Evolutionary conservation across 345 rosid species (phyloP), one percentile per base, ranked within the genome.

Genomic region (Crucihimalaya himalaica): DNA sequence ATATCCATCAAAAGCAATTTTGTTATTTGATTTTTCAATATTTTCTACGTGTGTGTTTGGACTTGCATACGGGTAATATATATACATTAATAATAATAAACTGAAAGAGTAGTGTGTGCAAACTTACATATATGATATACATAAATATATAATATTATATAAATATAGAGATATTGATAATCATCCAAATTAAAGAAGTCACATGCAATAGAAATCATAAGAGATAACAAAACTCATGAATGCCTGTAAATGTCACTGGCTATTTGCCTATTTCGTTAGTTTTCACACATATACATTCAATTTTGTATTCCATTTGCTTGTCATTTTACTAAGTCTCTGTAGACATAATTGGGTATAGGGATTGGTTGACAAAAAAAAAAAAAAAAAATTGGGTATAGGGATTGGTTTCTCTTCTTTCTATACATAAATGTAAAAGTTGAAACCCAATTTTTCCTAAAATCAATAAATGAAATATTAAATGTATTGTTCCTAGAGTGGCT

Each of bases 211-310:
- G 5, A 18, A 54, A 54, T 21, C 23, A 11, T 31, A 18, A 2
- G 31, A 56, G 56, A 28, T 68, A 68, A 68, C 63, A 68, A 68
- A 58, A 55, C 45, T 55, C 60, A 61, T 61, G 66, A 40, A 6
- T 67, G 63, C 63, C 19, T 68, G 37, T 42, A 11, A 53, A 68
- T 39, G 63, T 32, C 45, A 4, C 35, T 31, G 31, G 11, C 32
- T 32, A 58, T 31, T 45, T 32, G 7, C 48, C 74, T 58, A 58
- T 56, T 70, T 58, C 5, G 59, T 59, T 8, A n/a, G 21, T 34
- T 59, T 70, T 70, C 66, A 70, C 75, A 48, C 67, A 47, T 48
- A 37, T 4, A 60, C 75, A 60, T 71, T 71, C 59, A 71, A 59
- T 60, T 58, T 4, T 68, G 18, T 28, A 39, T 40, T 42, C 53